A percentile compares a stretch with the other conserved stretches of the same genome.
These are phyloP conservation scores for Penicillium waksmanii DNA, from an alignment of 495 filamentous ascomycete species.

Conservation along the genomic window DNA sequence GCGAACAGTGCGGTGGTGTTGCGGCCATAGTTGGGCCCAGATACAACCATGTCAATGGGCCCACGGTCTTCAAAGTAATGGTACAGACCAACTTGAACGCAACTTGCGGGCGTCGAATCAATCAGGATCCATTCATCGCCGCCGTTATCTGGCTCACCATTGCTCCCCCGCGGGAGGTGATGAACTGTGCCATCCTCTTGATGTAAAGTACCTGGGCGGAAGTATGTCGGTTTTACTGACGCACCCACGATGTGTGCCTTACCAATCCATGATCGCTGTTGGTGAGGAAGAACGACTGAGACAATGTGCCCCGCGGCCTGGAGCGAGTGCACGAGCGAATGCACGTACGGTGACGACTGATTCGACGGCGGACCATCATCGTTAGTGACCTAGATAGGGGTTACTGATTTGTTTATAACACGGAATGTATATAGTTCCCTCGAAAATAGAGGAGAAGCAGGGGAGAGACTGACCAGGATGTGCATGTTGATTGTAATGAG, in stretches of 20 bases:
- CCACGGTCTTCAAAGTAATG: slow-evolving; percentile 83
- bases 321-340: slow-evolving; percentile 78
- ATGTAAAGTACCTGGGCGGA: slow-evolving; percentile 67
- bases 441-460: no score
- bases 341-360: slow-evolving; percentile 90
- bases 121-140: slow-evolving; percentile 93
- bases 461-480: slow-evolving; percentile 37
- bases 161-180: slow-evolving; percentile 54
- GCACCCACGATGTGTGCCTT: slow-evolving; percentile 94
- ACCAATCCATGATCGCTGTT: slow-evolving; percentile 95
- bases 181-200: slow-evolving; percentile 70
- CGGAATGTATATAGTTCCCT: background rate
- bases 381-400: slow-evolving; percentile 68
- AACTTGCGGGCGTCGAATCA: slow-evolving; percentile 84
- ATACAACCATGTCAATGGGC: slow-evolving; percentile 82
- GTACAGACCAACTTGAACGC: slow-evolving; percentile 86
- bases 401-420: slow-evolving; percentile 1
- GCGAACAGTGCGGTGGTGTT: slow-evolving; percentile 93
- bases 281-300: slow-evolving; percentile 86
- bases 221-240: slow-evolving; percentile 86
- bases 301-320: slow-evolving; percentile 79
- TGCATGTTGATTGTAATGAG: slow-evolving; percentile 38
- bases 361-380: slow-evolving; percentile 95
- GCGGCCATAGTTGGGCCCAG: slow-evolving; percentile 91
- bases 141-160: slow-evolving; percentile 62